phyloP scores from a whole-genome alignment of 164 flowering plant genomes.

The Brasenia schreberi region DNA sequence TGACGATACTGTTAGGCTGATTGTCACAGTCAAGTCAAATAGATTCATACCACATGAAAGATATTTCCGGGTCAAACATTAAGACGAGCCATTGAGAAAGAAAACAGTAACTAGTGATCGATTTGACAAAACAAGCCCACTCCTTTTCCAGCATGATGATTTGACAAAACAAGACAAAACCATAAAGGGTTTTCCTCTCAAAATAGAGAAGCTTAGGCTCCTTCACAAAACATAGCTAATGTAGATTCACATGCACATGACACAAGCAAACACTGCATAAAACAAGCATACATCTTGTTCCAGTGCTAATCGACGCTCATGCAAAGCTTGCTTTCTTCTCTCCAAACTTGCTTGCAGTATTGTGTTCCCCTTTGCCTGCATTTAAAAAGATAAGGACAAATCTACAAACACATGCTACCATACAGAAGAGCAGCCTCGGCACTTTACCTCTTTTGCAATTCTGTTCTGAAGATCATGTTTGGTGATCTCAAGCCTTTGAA shows the following conservation, averaged over 20 bases:
- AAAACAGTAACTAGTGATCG: no score
- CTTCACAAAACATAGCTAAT: no score
- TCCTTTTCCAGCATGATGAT: background rate
- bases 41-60: no score
- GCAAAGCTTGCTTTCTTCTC: slow-evolving; percentile 47
- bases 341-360: slow-evolving; percentile 45
- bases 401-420: no score
- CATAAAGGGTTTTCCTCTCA: no score
- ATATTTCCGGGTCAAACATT: background rate
- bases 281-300: slow-evolving; percentile 57
- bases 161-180: background rate
- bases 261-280: background rate
- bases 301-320: slow-evolving; percentile 63
- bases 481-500: slow-evolving; percentile 49
- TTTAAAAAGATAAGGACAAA: background rate
- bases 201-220: no score
- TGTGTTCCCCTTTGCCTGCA: slow-evolving; percentile 50
- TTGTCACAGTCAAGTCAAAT: no score
- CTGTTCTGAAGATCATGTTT: slow-evolving; percentile 45
- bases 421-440: no score
- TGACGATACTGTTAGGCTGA: no score
- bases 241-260: background rate
- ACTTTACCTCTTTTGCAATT: slow-evolving; percentile 51
- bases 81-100: background rate
- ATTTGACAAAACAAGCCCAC: background rate